phyloP scores from a whole-genome alignment of 208 protist genomes.

The Trypanosoma cruzi region DNA sequence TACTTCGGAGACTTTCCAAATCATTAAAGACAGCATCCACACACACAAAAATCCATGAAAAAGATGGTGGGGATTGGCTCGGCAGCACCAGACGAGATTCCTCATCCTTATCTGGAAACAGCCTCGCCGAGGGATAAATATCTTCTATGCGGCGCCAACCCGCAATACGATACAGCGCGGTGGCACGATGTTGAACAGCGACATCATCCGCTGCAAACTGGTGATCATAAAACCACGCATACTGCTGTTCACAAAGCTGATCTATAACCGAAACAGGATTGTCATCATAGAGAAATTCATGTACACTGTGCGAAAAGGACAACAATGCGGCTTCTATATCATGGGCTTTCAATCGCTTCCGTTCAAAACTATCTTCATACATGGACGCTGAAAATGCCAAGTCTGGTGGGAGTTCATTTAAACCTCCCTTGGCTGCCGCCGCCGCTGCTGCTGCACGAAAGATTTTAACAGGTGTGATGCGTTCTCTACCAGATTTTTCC shows the following conservation, averaged over 20 bases:
- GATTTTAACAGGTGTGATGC: not conserved
- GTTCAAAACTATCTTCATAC: not conserved
- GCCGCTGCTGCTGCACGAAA: not conserved
- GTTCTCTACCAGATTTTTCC: not conserved
- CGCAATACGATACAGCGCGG: constrained; percentile 44
- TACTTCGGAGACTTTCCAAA: constrained; percentile 26
- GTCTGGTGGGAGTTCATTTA: not conserved
- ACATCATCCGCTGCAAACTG: constrained; percentile 70
- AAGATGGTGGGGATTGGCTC: constrained; percentile 26
- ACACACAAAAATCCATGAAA: constrained; percentile 68
- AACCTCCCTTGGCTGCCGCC: not conserved
- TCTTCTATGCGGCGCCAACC: constrained; percentile 67
- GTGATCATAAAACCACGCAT: constrained; percentile 67
- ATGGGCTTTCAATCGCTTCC: constrained; percentile 35
- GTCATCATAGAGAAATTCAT: constrained; percentile 68
- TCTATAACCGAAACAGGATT: constrained; percentile 52
- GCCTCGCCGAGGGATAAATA: constrained; percentile 49
- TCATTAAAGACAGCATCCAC: constrained; percentile 39
- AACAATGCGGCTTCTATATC: constrained; percentile 41
- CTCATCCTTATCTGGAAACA: constrained; percentile 45
- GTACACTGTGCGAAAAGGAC: constrained; percentile 34
- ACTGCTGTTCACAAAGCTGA: constrained; percentile 40
- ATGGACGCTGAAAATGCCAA: not conserved
- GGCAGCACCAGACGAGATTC: constrained; percentile 34
- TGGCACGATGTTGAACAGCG: constrained; percentile 38